Evolutionary conservation across 2,329 filamentous ascomycete genomes (phyloP).

Genomic region (Beauveria bassiana): DNA sequence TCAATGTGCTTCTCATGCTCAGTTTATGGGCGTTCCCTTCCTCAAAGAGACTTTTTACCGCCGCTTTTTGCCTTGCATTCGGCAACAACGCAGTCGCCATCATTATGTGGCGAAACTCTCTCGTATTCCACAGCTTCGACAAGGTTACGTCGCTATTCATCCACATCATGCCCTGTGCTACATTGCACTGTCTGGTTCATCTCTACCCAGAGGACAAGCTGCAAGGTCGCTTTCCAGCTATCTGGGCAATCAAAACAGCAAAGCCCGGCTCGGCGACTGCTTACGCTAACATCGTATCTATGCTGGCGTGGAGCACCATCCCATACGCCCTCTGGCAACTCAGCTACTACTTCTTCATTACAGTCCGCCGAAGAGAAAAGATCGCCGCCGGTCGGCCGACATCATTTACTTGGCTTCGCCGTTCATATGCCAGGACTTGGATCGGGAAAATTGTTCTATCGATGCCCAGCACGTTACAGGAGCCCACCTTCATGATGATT

Average conservation of each 20-base stretch:
- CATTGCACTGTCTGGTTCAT: constrained; percentile 87
- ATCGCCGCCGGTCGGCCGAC: constrained; percentile 93
- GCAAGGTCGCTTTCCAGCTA: constrained; percentile 67
- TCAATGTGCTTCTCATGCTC: constrained; percentile 77
- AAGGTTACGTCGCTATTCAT: constrained; percentile 99
- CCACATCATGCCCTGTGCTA: constrained; percentile 96
- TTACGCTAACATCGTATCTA: constrained; percentile 68
- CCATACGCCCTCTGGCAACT: constrained; percentile 94
- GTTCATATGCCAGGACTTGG: constrained; percentile 82
- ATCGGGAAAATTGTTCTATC: constrained; percentile 79
- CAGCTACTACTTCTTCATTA: constrained; percentile 89
- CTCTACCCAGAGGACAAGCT: constrained; percentile 61
- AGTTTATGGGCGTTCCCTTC: constrained; percentile 85
- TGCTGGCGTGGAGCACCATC: constrained; percentile 90
- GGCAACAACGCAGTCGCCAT: constrained; percentile 98
- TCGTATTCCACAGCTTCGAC: constrained; percentile 97
- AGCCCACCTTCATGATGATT: constrained; percentile 90
- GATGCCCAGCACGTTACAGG: constrained; percentile 69
- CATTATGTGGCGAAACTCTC: constrained; percentile 97
- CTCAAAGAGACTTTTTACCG: constrained; percentile 86
- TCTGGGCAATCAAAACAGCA: constrained; percentile 69
- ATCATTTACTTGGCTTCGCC: constrained; percentile 93
- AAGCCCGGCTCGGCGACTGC: constrained; percentile 66
- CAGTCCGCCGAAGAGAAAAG: constrained; percentile 86
- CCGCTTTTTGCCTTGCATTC: constrained; percentile 84